These are phyloP conservation scores for Sclerospora graminicola DNA, from an alignment of 352 stramenopile genomes.

Conservation along the genomic window DNA sequence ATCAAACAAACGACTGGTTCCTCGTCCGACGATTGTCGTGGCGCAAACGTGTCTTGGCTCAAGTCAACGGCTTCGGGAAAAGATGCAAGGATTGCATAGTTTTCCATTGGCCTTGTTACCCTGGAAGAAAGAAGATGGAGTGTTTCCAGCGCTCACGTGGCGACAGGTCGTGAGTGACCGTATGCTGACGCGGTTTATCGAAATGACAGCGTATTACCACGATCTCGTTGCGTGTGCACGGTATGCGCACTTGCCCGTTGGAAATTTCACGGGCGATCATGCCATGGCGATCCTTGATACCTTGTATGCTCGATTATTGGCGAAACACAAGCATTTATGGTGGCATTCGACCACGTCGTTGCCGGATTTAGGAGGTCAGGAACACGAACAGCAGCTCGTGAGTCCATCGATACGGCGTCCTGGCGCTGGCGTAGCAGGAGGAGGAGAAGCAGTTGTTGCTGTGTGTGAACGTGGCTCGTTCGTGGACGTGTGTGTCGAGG, in stretches of 20 bases:
- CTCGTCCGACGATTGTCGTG: slow-evolving; percentile 85
- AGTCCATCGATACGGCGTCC: slow-evolving; percentile 31
- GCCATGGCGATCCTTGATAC: slow-evolving; percentile 90
- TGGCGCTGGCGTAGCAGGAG: slow-evolving; percentile 3
- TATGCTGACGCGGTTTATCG: slow-evolving; percentile 62
- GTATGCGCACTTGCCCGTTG: slow-evolving; percentile 91
- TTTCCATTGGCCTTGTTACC: slow-evolving; percentile 89
- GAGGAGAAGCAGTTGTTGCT: too few species aligned
- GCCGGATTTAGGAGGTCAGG: slow-evolving; percentile 85
- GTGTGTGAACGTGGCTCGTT: slow-evolving; percentile 91
- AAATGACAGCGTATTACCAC: slow-evolving; percentile 86
- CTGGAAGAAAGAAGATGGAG: slow-evolving; percentile 62
- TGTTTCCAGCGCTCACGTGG: slow-evolving; percentile 92
- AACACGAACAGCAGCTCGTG: slow-evolving; percentile 68
- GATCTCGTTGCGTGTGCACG: slow-evolving; percentile 80
- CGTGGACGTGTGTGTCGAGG: slow-evolving; percentile 58
- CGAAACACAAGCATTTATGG: slow-evolving; percentile 90
- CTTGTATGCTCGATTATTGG: slow-evolving; percentile 86
- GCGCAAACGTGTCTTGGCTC: slow-evolving; percentile 53
- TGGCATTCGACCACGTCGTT: slow-evolving; percentile 89
- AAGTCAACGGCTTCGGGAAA: slow-evolving; percentile 51
- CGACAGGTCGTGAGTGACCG: slow-evolving; percentile 76
- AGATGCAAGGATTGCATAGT: slow-evolving; percentile 85
- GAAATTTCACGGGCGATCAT: slow-evolving; percentile 90
- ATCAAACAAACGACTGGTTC: slow-evolving; percentile 68